Evolutionary conservation across 257 asterid species (phyloP).

Genomic region (Solanum sitiens): DNA sequence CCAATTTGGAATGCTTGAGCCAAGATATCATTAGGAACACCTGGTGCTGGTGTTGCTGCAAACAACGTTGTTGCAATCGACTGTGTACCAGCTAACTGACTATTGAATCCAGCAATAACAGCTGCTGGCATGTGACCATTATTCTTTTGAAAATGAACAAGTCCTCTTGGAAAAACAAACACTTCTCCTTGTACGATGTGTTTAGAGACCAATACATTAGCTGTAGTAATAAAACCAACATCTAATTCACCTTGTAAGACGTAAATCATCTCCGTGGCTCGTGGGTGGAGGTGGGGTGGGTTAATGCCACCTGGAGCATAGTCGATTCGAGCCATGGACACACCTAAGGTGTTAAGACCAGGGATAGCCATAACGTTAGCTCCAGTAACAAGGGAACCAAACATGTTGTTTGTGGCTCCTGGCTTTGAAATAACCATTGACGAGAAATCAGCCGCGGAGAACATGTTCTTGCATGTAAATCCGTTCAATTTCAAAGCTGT

Average conservation of each 20-base stretch:
- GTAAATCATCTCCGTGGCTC: conserved; percentile 73
- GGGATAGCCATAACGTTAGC: conserved; percentile 59
- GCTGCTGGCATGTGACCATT: conserved; percentile 46
- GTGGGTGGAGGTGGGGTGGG: conserved; percentile 88
- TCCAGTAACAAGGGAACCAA: conserved; percentile 50
- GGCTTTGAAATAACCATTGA: conserved; percentile 25
- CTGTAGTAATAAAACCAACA: conserved; percentile 82
- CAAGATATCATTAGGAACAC: conserved; percentile 58
- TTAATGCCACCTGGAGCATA: conserved; percentile 74
- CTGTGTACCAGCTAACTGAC: conserved; percentile 74
- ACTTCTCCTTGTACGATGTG: conserved; percentile 50
- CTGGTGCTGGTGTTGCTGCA: conserved; percentile 48
- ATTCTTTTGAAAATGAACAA: conserved; percentile 81
- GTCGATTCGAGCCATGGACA: conserved; percentile 65
- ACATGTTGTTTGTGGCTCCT: conserved; percentile 56
- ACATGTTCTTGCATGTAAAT: conserved; percentile 40
- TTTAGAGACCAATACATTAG: conserved; percentile 45
- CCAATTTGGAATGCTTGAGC: conserved; percentile 46
- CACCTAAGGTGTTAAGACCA: conserved; percentile 83
- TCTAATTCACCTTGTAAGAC: conserved; percentile 61
- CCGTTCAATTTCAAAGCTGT: conserved; percentile 60
- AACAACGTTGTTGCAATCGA: conserved; percentile 52
- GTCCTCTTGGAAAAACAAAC: conserved; percentile 58
- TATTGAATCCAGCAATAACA: conserved; percentile 62
- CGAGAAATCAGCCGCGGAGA: conserved; percentile 55